phyloP scores from a whole-genome alignment of 2,329 filamentous ascomycete species.

The Penicillium sp. region DNA sequence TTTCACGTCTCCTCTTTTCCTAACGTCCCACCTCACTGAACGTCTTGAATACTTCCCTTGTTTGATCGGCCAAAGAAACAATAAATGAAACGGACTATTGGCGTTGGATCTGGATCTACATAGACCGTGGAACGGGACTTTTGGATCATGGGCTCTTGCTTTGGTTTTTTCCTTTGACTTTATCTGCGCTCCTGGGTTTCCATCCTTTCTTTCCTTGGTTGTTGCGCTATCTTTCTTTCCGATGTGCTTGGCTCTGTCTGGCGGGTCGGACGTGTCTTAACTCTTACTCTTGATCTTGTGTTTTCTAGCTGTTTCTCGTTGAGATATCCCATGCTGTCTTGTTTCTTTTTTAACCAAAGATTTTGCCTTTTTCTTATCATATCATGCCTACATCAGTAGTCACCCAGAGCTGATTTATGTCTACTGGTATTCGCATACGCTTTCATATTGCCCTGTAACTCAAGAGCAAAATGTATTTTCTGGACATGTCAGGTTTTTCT shows the following conservation, averaged over 20 bases:
- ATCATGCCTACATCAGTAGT: no score
- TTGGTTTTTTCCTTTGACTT: not conserved
- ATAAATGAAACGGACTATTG: not conserved
- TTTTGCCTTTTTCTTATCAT: not conserved
- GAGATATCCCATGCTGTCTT: conserved; percentile 24
- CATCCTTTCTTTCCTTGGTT: conserved; percentile 9
- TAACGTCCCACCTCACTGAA: not conserved
- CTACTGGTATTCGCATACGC: no score
- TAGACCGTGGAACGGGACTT: not conserved
- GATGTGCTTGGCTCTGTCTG: conserved; percentile 1
- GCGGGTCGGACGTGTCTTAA: conserved; percentile 1
- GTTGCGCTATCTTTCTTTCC: not conserved
- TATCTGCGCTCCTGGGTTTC: not conserved
- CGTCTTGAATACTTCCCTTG: not conserved
- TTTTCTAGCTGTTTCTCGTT: conserved; percentile 4
- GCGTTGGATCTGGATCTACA: conserved; percentile 11
- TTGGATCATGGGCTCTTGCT: conserved; percentile 9
- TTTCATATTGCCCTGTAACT: no score
- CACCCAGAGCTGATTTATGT: no score
- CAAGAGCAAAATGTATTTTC: no score
- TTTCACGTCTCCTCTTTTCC: not conserved
- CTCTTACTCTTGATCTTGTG: conserved; percentile 3
- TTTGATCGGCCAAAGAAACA: not conserved
- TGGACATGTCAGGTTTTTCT: no score
- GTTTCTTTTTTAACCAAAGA: not conserved